Evolutionary conservation across 345 rosid genomes (phyloP).

Genomic region (Excoecaria cochinchinensis): DNA sequence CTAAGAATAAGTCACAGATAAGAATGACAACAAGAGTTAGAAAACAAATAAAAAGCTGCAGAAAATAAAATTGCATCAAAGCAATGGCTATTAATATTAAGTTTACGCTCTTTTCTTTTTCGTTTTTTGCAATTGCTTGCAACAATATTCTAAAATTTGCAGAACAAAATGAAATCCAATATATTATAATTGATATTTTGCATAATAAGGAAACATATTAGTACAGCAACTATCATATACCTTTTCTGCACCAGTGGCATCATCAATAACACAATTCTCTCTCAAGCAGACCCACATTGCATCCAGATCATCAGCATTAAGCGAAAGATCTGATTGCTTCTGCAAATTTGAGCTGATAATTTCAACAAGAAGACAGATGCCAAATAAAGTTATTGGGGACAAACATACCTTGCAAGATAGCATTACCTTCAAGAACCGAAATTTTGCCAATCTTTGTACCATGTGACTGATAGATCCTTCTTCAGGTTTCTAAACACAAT

Average conservation of each 20-base stretch:
- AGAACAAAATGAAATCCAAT: not conserved
- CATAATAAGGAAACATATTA: not conserved
- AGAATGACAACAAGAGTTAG: too few relatives aligned
- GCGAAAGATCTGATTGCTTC: constrained; percentile 96
- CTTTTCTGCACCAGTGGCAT: constrained; percentile 99
- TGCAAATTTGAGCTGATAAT: constrained; percentile 40
- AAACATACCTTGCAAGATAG: not conserved
- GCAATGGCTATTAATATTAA: not conserved
- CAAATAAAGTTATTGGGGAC: not conserved
- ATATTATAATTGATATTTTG: not conserved
- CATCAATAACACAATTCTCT: constrained; percentile 98
- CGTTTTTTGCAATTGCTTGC: too few relatives aligned
- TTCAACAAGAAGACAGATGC: constrained; percentile 7
- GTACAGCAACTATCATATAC: constrained; percentile 28
- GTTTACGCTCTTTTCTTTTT: too few relatives aligned
- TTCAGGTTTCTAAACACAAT: constrained; percentile 80
- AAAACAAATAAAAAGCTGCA: not conserved
- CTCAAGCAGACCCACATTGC: constrained; percentile 99
- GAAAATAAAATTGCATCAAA: too few relatives aligned
- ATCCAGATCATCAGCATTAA: constrained; percentile 95
- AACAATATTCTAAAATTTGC: too few relatives aligned
- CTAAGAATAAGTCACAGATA: not conserved
- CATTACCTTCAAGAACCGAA: constrained; percentile 80
- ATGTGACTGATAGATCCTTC: constrained; percentile 93
- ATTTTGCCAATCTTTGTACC: constrained; percentile 93